Evolutionary conservation across 202 grass and related monocot genomes (phyloP), one percentile per base, ranked within the genome.

Genomic region (Musa balbisiana): DNA sequence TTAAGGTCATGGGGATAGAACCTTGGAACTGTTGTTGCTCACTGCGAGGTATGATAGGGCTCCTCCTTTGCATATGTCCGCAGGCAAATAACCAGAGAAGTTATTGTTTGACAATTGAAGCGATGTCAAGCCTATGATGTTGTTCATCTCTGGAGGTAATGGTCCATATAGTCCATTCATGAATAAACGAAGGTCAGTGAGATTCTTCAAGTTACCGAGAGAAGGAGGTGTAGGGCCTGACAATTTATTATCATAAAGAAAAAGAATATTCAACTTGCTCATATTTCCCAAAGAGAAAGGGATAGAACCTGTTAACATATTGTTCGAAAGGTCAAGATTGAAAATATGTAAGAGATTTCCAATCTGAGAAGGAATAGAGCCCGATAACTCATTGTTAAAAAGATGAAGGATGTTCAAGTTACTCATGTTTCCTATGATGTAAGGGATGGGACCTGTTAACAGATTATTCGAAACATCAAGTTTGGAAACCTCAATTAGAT

Each of bases 241-340:
- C 11, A 54, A 54, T 54, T 54, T 14, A 54, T 54, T 54, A 2
- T 14, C 53, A 54, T 12, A 54, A 54, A 54, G 53, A 14, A 0
- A 0, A 54, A 54, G 53, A 1, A 69, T 5, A 43, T 43, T 43
- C 33, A 43, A 43, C 4, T 5, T 43, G 0, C 33, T 43, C 5
- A 43, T 43, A 15, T 79, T 83, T 11, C 50, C 50, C 0, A 79
- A 0, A 8, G 64, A 72, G 19, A 23, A 0, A 55, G 75, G 82
- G 19, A 83, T 73, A 9, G 12, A 21, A 19, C 75, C 67, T 3
- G 67, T 72, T 27, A 83, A 23, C 9, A 12, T n/a, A 55, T 82
- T 82, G 2, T 0, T 8, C 0, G 19, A 21, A 1, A 76, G 19
- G 0, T 1, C 8, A n/a, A 83, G 29, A 0, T 62, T 2, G 0